Base-by-base conservation (phyloP, 176 grass and related monocot genomes). In the Cenchrus fungigraminus region DNA sequence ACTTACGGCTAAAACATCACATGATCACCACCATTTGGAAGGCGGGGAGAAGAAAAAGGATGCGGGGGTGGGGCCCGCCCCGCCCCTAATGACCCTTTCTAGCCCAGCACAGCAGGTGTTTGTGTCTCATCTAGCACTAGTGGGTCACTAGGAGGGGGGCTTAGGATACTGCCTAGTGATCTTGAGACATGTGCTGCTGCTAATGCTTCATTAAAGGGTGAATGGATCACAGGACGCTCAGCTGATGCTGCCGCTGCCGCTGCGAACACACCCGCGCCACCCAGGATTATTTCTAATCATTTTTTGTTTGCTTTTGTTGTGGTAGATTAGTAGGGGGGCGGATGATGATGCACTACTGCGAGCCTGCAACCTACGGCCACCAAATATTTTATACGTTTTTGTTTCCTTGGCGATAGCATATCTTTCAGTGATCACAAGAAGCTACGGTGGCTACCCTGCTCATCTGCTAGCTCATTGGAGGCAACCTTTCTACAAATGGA, bases 101-200 rank as follows among this genome's bases (percentile, higher is more conserved):
- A 90, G 84, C 65, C 76, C 85, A 85, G 61, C 79, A 79, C 68
- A 28, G 81, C 89, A 91, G 89, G 89, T 87, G 85, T 76, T 71
- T 65, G 70, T 80, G 85, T 87, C 81, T 87, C 71, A 54, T 54
- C 85, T 84, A 91, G 81, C 45, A 42, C 85, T 84, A 91, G 81
- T 55, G 52, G 50, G 14, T 10, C 59, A 54, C 57, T 68, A 74
- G 20, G 37, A n/a, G 37, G 37, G 88, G 6, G 22, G 80, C 7
- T 91, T 87, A 91, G 84, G 69, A 90, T 90, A 81, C 65, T 77
- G 69, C 70, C 70, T 84, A 91, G 46, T 87, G 85, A 84, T 91
- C 85, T 91, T 80, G 85, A 91, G 85, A 84, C 89, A 91, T 91
- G 85, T 87, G 85, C 76, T 84, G 75, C 85, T 63, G n/a, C 80